Conservation (phyloP, 1,284 basidiomycete species). For the Sanghuangporus baumii region DNA sequence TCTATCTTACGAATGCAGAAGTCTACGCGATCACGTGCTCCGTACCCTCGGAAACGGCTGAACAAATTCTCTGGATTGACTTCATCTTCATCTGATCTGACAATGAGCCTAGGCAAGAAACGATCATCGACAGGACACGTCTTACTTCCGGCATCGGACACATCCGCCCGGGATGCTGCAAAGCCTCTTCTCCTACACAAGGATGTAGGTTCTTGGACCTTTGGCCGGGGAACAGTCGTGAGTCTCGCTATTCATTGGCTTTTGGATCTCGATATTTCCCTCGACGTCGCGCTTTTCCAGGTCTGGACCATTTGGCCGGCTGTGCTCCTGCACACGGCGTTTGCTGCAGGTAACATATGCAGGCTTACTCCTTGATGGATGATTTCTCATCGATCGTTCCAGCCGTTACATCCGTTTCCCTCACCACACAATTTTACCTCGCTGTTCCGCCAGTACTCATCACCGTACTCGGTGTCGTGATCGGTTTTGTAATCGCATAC, state of each 20-base stretch:
- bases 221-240: slow-evolving; percentile 56
- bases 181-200: slow-evolving; percentile 22
- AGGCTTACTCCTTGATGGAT: neutral
- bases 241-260: slow-evolving; percentile 14
- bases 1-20: no score
- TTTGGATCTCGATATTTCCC: slow-evolving; percentile 11
- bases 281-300: slow-evolving; percentile 26
- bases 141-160: slow-evolving; percentile 12
- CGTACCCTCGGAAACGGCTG: neutral
- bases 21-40: neutral
- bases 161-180: slow-evolving; percentile 6
- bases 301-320: slow-evolving; percentile 67
- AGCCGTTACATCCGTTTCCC: slow-evolving; percentile 43
- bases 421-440: slow-evolving; percentile 36
- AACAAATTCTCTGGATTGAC: no score
- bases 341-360: slow-evolving; percentile 41
- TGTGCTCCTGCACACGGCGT: slow-evolving; percentile 52
- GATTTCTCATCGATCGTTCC: neutral
- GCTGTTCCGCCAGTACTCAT: slow-evolving; percentile 54
- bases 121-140: slow-evolving; percentile 10
- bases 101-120: slow-evolving; percentile 1
- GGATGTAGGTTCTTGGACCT: slow-evolving; percentile 47
- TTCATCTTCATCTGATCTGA: neutral
- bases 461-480: slow-evolving; percentile 62
- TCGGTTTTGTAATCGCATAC: slow-evolving; percentile 68